Percentiles rank a stretch among this genome's conserved stretches.
Evolutionary conservation across 2,329 filamentous ascomycete species (phyloP).

Genomic region (Aspergillus chevalieri): DNA sequence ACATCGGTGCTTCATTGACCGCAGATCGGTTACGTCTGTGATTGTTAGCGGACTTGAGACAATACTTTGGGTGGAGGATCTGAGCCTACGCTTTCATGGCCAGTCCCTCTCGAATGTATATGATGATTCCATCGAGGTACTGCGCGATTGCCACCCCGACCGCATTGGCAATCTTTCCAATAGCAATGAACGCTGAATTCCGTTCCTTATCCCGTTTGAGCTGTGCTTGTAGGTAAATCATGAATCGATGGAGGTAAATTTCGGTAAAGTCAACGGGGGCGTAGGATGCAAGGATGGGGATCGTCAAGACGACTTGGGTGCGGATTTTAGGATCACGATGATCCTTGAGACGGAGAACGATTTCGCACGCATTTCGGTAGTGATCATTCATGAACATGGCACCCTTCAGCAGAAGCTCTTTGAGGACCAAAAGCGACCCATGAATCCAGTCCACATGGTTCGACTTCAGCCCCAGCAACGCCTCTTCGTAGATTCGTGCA

Average conservation of each 20-base stretch:
- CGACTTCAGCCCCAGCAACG: constrained; percentile 69
- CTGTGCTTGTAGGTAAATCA: constrained; percentile 90
- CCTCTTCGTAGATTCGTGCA: constrained; percentile 81
- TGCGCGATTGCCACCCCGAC: constrained; percentile 92
- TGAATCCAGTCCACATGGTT: constrained; percentile 84
- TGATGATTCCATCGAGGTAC: constrained; percentile 88
- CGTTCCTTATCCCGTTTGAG: constrained; percentile 92
- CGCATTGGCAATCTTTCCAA: constrained; percentile 92
- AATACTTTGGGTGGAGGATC: too few relatives aligned
- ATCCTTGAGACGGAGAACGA: constrained; percentile 86
- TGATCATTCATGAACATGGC: constrained; percentile 99
- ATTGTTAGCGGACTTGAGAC: too few relatives aligned
- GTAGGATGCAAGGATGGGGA: constrained; percentile 88
- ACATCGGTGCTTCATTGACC: constrained; percentile 67
- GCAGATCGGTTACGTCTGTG: constrained; percentile 47
- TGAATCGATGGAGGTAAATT: constrained; percentile 86
- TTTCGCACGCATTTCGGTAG: constrained; percentile 88
- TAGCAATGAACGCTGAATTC: constrained; percentile 90
- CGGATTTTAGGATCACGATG: constrained; percentile 82
- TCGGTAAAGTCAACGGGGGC: constrained; percentile 84
- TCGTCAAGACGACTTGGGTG: constrained; percentile 81
- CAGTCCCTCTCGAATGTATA: constrained; percentile 87
- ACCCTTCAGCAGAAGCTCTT: constrained; percentile 86
- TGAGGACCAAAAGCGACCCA: constrained; percentile 86
- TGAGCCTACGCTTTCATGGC: constrained; percentile 59